phyloP scores from a whole-genome alignment of 2,329 filamentous ascomycete species.

The Parasarocladium wereldwijsianum region DNA sequence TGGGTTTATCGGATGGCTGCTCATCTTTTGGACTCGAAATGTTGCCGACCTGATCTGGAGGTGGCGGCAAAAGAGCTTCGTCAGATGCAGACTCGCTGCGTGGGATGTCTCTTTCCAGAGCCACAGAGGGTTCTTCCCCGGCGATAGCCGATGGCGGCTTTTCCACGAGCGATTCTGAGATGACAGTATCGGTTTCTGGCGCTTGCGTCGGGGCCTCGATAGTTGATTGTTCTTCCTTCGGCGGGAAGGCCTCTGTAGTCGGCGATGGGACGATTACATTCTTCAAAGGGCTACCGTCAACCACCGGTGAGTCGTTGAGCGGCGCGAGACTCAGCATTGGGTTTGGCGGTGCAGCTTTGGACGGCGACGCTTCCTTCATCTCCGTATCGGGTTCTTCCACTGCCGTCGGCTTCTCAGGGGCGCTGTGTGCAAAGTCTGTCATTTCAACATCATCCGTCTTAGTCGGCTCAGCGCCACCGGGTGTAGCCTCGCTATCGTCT shows the following conservation, averaged over 20 bases:
- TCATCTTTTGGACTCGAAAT: slow-evolving; percentile 18
- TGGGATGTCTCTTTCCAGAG: slow-evolving; percentile 13
- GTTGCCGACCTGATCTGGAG: slow-evolving; percentile 24
- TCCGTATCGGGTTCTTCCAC: slow-evolving; percentile 11
- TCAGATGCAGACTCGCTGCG: slow-evolving; percentile 3
- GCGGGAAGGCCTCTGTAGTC: slow-evolving; percentile 9
- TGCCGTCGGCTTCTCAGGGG: not conserved
- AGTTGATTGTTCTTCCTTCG: not conserved
- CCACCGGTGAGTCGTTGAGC: slow-evolving; percentile 17
- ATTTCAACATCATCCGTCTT: slow-evolving; percentile 20
- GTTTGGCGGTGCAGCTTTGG: slow-evolving; percentile 11
- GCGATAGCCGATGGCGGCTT: slow-evolving; percentile 18
- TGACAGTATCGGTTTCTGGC: slow-evolving; percentile 1
- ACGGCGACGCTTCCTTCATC: slow-evolving; percentile 13
- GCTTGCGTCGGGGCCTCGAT: slow-evolving; percentile 1
- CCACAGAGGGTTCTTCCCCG: slow-evolving; percentile 14
- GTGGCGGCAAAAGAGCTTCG: slow-evolving; percentile 18
- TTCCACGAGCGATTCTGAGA: slow-evolving; percentile 12
- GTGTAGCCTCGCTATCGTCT: slow-evolving; percentile 28
- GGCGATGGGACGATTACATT: slow-evolving; percentile 34
- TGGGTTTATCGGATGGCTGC: slow-evolving; percentile 11
- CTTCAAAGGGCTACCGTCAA: slow-evolving; percentile 38
- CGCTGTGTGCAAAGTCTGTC: slow-evolving; percentile 16
- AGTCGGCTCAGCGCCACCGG: slow-evolving; percentile 21
- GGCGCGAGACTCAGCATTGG: slow-evolving; percentile 17